A percentile compares a stretch with the other conserved stretches of the same genome.
Conservation (phyloP, 1,139 yeast genomes). For the Tardiomyces blankii region DNA sequence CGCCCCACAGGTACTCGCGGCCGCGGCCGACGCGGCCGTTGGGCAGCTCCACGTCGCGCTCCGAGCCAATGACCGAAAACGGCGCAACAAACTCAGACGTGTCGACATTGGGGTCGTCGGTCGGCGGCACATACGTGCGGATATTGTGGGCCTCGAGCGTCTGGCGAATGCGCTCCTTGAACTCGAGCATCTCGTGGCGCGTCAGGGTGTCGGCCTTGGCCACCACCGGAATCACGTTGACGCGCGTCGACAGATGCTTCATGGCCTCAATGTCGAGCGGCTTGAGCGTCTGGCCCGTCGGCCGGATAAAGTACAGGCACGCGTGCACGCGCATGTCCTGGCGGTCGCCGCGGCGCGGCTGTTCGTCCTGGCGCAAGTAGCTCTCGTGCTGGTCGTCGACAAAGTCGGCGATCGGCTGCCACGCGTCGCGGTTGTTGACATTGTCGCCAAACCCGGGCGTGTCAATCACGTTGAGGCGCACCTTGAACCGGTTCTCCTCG, state of each 20-base stretch:
- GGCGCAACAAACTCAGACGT: conserved; percentile 50
- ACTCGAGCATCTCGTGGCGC: conserved; percentile 66
- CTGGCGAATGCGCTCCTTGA: conserved; percentile 78
- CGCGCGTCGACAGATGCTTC: conserved; percentile 79
- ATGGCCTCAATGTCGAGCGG: conserved; percentile 92
- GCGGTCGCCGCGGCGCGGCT: conserved; percentile 55
- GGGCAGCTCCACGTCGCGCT: conserved; percentile 66
- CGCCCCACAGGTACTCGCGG: conserved; percentile 95
- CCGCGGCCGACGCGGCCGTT: conserved; percentile 76
- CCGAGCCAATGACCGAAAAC: conserved; percentile 86
- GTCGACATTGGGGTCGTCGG: conserved; percentile 45
- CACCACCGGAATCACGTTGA: conserved; percentile 87
- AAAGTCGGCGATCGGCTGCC: conserved; percentile 90
- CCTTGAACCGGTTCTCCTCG: conserved; percentile 83
- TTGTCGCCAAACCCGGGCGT: conserved; percentile 98
- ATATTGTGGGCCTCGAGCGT: conserved; percentile 89
- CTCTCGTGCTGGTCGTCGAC: conserved; percentile 96
- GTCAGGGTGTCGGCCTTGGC: conserved; percentile 93
- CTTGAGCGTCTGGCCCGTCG: conserved; percentile 90
- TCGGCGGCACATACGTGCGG: conserved; percentile 67
- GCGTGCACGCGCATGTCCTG: conserved; percentile 88
- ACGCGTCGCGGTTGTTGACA: conserved; percentile 83
- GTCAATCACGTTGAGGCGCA: conserved; percentile 81
- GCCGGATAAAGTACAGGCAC: conserved; percentile 87
- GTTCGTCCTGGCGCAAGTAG: conserved; percentile 93